phyloP scores from a whole-genome alignment of 495 filamentous ascomycete species.

The Aspergillus heteromorphus region DNA sequence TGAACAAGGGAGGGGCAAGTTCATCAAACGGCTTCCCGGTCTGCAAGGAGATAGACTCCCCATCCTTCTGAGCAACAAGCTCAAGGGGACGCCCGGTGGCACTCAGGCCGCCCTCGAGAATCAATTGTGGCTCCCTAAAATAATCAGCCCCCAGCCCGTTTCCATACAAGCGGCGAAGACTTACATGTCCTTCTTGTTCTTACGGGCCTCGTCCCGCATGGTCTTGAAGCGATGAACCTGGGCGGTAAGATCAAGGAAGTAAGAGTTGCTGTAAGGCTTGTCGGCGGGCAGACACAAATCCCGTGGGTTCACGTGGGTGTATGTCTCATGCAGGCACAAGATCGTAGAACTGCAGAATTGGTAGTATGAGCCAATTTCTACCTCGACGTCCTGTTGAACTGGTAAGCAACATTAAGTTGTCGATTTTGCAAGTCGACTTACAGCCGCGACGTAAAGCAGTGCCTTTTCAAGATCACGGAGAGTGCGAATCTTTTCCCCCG shows the following conservation, averaged over 20 bases:
- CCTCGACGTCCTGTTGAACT: conserved; percentile 62
- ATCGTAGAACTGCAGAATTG: conserved; percentile 84
- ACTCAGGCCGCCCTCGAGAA: conserved; percentile 68
- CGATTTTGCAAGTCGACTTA: conserved; percentile 55
- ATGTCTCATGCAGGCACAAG: conserved; percentile 75
- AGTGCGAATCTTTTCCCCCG: conserved; percentile 73
- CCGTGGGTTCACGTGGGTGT: conserved; percentile 69
- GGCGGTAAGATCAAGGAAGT: conserved; percentile 89
- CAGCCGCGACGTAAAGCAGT: conserved; percentile 76
- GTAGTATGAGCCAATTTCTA: conserved; percentile 61
- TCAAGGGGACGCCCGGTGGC: conserved; percentile 72
- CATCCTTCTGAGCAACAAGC: conserved; percentile 72
- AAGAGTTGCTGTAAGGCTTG: conserved; percentile 82
- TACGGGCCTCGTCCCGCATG: conserved; percentile 50
- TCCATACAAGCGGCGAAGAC: not conserved
- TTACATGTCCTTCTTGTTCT: conserved; percentile 16
- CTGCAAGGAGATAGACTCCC: conserved; percentile 67
- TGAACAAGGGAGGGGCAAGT: conserved; percentile 44
- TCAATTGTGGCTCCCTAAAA: conserved; percentile 58
- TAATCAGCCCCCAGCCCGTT: not conserved
- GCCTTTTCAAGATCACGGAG: conserved; percentile 88
- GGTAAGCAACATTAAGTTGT: conserved; percentile 19
- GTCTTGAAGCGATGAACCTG: conserved; percentile 73
- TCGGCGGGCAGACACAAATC: conserved; percentile 78
- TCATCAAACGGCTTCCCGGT: conserved; percentile 50